These are phyloP conservation scores for Gorgonomyces haynaldii DNA, from an alignment of 192 early-diverging fungal species.

Conservation along the genomic window DNA sequence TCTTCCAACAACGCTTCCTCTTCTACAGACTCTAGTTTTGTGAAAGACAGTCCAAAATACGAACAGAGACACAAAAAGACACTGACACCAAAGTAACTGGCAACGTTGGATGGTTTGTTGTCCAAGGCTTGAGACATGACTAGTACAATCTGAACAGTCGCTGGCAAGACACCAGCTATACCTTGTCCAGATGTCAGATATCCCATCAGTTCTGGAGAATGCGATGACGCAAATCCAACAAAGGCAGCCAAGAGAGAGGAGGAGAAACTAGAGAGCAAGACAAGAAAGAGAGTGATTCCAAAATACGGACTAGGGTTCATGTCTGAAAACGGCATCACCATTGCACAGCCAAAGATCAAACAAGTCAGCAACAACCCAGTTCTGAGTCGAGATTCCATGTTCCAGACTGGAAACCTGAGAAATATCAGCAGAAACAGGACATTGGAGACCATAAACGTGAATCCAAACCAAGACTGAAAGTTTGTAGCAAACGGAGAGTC, in stretches of 20 bases:
- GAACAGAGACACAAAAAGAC: background rate
- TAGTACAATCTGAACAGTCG: background rate
- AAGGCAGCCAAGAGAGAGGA: background rate
- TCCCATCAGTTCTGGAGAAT: background rate
- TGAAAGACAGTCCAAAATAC: background rate
- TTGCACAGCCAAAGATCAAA: background rate
- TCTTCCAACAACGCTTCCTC: background rate
- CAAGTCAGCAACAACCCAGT: background rate
- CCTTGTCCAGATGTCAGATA: slow-evolving; percentile 2
- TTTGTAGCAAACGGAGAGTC: slow-evolving; percentile 3
- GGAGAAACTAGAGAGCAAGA: background rate
- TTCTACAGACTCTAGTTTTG: too few relatives aligned
- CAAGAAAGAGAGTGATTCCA: slow-evolving; percentile 1
- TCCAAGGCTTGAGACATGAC: background rate
- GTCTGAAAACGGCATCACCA: background rate
- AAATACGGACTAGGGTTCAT: background rate
- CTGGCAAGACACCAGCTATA: background rate
- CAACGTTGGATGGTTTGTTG: background rate
- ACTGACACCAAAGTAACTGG: background rate
- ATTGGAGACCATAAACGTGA: slow-evolving; percentile 1
- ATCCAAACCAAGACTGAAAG: slow-evolving; percentile 3
- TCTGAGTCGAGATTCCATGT: background rate
- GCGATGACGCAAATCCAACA: slow-evolving; percentile 1
- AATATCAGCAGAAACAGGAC: background rate
- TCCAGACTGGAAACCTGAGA: background rate